Percentiles rank a stretch among this genome's conserved stretches.
phyloP scores from a whole-genome alignment of 2,329 filamentous ascomycete genomes.

The Penicillium polonicum region DNA sequence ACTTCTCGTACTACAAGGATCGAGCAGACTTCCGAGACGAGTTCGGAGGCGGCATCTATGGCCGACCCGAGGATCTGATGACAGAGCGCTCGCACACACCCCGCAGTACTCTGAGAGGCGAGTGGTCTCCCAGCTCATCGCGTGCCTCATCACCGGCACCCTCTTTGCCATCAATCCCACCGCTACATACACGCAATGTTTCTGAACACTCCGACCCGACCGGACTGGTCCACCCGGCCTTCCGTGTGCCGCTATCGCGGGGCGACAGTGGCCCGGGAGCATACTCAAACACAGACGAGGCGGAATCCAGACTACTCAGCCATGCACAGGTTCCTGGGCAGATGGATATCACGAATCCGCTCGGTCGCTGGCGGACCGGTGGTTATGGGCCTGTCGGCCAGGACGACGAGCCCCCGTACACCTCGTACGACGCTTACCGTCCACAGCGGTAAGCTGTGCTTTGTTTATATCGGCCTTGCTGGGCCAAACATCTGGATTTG shows the following conservation, averaged over 20 bases:
- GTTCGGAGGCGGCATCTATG: conserved; percentile 69
- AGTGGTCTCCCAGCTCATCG: conserved; percentile 42
- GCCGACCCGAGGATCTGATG: conserved; percentile 46
- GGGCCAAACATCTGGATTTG: neutral
- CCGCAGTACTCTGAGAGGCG: conserved; percentile 34
- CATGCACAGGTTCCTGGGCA: conserved; percentile 37
- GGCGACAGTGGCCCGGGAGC: conserved; percentile 28
- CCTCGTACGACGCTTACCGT: conserved; percentile 39
- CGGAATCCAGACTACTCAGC: conserved; percentile 39
- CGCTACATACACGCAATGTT: conserved; percentile 27
- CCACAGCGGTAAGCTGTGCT: conserved; percentile 22
- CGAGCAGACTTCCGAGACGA: conserved; percentile 83
- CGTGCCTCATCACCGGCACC: conserved; percentile 42
- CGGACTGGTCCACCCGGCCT: conserved; percentile 37
- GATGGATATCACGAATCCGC: conserved; percentile 18
- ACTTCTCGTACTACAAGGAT: conserved; percentile 91
- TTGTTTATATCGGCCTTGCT: neutral
- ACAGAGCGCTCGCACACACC: conserved; percentile 47
- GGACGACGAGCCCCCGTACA: conserved; percentile 32
- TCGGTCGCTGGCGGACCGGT: conserved; percentile 38
- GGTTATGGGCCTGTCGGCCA: conserved; percentile 42
- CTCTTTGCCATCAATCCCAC: conserved; percentile 34
- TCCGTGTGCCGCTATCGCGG: conserved; percentile 34
- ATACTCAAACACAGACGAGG: conserved; percentile 42
- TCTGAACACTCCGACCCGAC: conserved; percentile 23